phyloP scores from a whole-genome alignment of 768 basidiomycete species.

The Lactarius sanguifluus region DNA sequence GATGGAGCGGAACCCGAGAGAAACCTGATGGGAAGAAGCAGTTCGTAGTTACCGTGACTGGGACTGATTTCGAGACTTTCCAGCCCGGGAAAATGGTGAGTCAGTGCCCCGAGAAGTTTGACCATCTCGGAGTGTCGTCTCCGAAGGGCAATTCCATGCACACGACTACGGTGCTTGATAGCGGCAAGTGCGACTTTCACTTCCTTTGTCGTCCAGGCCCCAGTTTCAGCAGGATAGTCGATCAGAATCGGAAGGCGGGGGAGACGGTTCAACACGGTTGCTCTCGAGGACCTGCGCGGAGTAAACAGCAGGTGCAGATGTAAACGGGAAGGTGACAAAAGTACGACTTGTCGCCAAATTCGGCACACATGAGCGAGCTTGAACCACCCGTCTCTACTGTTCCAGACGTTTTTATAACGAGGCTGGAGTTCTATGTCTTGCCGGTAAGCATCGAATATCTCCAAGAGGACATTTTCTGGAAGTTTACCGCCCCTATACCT shows the following conservation, averaged over 20 bases:
- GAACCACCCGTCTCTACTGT: background rate
- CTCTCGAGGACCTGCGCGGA: background rate
- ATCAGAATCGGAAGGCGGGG: background rate
- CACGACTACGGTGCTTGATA: background rate
- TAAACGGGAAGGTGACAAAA: background rate
- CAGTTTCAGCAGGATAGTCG: background rate
- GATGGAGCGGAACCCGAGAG: background rate
- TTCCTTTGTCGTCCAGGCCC: background rate
- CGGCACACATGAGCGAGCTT: background rate
- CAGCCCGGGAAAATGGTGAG: background rate
- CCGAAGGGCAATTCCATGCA: background rate
- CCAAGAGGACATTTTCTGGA: background rate
- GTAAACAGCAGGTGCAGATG: background rate
- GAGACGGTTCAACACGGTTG: background rate
- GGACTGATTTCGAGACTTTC: background rate
- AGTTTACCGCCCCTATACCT: background rate
- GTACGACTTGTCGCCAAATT: background rate
- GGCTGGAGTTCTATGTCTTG: background rate
- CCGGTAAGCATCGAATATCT: background rate
- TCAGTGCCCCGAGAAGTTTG: background rate
- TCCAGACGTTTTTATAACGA: background rate
- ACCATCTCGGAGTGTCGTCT: background rate
- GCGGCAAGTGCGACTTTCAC: background rate
- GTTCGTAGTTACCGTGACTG: background rate
- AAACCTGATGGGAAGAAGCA: background rate